phyloP scores from a whole-genome alignment of 352 stramenopile genomes.

The Pythium biforme region DNA sequence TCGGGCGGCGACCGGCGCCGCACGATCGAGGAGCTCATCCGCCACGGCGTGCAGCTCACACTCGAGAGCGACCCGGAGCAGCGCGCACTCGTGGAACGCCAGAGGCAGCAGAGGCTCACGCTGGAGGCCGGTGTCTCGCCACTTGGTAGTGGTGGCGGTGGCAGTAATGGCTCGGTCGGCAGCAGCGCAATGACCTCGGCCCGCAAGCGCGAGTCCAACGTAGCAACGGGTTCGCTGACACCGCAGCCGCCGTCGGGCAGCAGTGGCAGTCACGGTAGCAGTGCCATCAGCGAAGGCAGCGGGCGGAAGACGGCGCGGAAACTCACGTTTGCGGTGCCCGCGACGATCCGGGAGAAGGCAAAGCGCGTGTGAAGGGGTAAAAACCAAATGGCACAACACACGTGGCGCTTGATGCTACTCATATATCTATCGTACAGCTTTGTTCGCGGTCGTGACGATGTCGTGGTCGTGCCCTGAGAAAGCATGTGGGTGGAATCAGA shows the following conservation, averaged over 20 bases:
- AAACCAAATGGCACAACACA: background rate
- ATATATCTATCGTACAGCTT: constrained; percentile 34
- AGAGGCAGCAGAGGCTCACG: constrained; percentile 34
- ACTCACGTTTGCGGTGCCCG: constrained; percentile 29
- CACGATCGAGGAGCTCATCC: constrained; percentile 60
- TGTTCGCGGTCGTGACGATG: constrained; percentile 9
- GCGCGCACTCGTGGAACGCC: constrained; percentile 41
- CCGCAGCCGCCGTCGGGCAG: background rate
- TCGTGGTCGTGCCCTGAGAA: constrained; percentile 7
- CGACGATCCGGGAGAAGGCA: constrained; percentile 24
- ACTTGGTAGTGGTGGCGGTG: background rate
- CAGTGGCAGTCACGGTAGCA: background rate
- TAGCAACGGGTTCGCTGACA: background rate
- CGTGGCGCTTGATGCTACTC: background rate
- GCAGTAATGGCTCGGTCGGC: background rate
- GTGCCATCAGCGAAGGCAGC: background rate
- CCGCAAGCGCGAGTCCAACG: constrained; percentile 28
- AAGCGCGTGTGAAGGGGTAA: background rate
- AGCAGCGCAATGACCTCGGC: background rate
- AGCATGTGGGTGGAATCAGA: constrained; percentile 18
- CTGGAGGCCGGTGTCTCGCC: constrained; percentile 22
- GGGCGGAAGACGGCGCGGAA: constrained; percentile 17
- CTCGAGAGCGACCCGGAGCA: constrained; percentile 68
- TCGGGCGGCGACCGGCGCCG: constrained; percentile 29
- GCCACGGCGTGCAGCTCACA: constrained; percentile 59